Base-by-base conservation (phyloP, 805 yeast genomes). In the Ogataea nonfermentans region DNA sequence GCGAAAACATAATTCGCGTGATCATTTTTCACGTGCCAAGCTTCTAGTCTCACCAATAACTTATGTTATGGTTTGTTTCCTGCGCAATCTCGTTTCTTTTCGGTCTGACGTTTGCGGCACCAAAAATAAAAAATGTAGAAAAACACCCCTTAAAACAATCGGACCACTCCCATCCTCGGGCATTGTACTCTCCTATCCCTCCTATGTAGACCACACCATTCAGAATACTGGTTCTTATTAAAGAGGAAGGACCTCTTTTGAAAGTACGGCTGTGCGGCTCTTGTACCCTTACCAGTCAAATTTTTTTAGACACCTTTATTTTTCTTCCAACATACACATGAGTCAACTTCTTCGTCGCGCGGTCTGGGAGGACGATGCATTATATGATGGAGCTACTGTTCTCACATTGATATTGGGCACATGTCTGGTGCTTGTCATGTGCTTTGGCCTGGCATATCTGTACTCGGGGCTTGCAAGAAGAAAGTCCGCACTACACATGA, bases 391-490 rank as follows among this genome's bases (percentile, higher is more conserved):
- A 5, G 73, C 77, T 6, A 66, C 73, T 1, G 65, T 74, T 9
- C 61, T 69, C 16, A 68, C 81, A 49, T 71, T 83, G 48, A 65
- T 82, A 11, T 53, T 79, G 7, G 83, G 84, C 24, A 70, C 85
- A 1, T 77, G 85, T 16, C 58, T 87, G 55, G 95, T 90, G 37
- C 76, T 91, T 67, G 70, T 90, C 52, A 91, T 91, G 98, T 78
- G 91, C 19, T 96, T 97, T 13, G 98, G 97, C 12, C 76, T 91
- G 53, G 97, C 95, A 3, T 87, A 90, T 57, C 70, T 91, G 27
- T 91, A 91, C 62, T 82, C 95, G 9, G 99, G 98, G 11, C 70
- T 90, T 46, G 91, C 95, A 9, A 70, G 96, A 57, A 69, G 96
- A 55, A 89, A 89, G 61, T 79, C 88, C n/a, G 96, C 96, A 0